Conservation (phyloP, 1,284 basidiomycete genomes). For the Cryptococcus sp. region DNA sequence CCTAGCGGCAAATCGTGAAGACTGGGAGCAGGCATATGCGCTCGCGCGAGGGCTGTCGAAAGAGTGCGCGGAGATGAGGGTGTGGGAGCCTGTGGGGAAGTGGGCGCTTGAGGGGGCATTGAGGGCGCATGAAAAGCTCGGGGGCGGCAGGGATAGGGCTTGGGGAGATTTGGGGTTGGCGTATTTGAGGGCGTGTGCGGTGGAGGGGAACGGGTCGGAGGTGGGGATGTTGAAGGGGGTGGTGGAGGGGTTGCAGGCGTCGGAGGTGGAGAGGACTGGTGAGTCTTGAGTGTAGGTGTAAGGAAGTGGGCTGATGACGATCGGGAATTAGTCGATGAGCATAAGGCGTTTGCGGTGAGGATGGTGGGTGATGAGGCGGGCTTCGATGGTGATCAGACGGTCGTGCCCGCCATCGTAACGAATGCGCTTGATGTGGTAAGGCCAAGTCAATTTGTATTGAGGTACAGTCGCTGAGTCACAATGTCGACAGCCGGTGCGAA, state of each 20-base stretch:
- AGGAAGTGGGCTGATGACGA: constrained; percentile 1
- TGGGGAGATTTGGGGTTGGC: constrained; percentile 43
- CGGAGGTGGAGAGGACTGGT: constrained; percentile 19
- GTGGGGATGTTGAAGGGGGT: constrained; percentile 5
- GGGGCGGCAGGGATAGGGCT: constrained; percentile 27
- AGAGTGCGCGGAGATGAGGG: constrained; percentile 34
- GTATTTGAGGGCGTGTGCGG: constrained; percentile 35
- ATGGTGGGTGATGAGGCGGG: constrained; percentile 19
- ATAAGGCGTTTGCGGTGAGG: constrained; percentile 32
- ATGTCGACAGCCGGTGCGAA: constrained; percentile 20
- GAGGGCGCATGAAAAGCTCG: constrained; percentile 26
- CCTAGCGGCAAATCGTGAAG: constrained; percentile 61
- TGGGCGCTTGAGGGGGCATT: constrained; percentile 38
- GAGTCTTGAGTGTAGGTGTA: constrained; percentile 1
- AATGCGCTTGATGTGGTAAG: constrained; percentile 35
- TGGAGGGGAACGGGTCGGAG: neutral
- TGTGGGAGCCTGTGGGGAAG: constrained; percentile 39
- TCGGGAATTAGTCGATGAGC: constrained; percentile 20
- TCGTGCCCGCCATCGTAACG: constrained; percentile 27
- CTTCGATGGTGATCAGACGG: constrained; percentile 26
- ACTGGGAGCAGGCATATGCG: constrained; percentile 34
- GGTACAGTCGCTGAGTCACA: neutral
- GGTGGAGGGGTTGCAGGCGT: constrained; percentile 19
- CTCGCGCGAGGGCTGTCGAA: constrained; percentile 31
- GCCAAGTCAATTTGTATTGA: neutral